Evolutionary conservation across 2,329 filamentous ascomycete genomes (phyloP).

Genomic region (Ophiostoma pallidulum): DNA sequence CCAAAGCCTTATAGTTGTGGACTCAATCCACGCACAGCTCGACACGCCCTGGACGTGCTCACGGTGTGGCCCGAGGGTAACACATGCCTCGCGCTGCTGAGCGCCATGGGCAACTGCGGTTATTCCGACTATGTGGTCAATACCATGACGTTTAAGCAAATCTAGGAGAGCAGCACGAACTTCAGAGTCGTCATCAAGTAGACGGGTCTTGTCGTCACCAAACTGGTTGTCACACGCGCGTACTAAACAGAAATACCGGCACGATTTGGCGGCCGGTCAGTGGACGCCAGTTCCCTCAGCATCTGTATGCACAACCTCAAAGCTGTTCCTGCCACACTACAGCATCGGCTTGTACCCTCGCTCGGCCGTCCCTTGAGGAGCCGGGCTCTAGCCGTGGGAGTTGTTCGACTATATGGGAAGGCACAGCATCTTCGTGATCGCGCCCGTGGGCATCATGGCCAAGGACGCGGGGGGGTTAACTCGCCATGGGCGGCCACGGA

Average conservation of each 20-base stretch:
- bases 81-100: conserved; percentile 21
- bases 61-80: conserved; percentile 26
- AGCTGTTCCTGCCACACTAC: conserved; percentile 27
- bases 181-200: conserved; percentile 29
- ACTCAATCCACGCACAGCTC: conserved; percentile 23
- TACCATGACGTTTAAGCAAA: conserved; percentile 26
- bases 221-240: too few species aligned
- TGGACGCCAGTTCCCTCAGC: conserved; percentile 36
- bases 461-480: conserved; percentile 41
- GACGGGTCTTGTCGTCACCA: too few species aligned
- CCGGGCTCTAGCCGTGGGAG: conserved; percentile 29
- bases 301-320: conserved; percentile 44
- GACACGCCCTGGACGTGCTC: conserved; percentile 25
- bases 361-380: conserved; percentile 24
- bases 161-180: conserved; percentile 28
- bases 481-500: conserved; percentile 42
- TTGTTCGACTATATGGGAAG: conserved; percentile 24
- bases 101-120: conserved; percentile 21
- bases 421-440: conserved; percentile 25
- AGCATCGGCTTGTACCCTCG: conserved; percentile 22
- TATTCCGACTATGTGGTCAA: conserved; percentile 30
- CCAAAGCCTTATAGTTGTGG: too few species aligned
- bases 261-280: conserved; percentile 38
- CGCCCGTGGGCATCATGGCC: conserved; percentile 26
- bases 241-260: conserved; percentile 39